Evolutionary conservation across 2,329 filamentous ascomycete genomes (phyloP).

Genomic region (Colletotrichum ledebouriae): DNA sequence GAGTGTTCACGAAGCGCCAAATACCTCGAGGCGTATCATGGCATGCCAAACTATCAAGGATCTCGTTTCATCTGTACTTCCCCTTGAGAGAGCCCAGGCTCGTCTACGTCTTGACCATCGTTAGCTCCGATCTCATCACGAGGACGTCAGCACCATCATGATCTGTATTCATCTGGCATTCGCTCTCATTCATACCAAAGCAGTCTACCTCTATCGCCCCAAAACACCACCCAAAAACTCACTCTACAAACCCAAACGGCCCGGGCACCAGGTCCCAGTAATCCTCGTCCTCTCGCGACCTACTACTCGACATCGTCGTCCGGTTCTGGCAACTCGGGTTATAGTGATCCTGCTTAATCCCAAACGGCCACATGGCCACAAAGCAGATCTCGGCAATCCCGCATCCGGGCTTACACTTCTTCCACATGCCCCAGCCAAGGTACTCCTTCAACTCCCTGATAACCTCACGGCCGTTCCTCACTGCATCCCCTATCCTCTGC

Average conservation of each 20-base stretch:
- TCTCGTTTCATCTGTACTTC: no score
- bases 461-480: constrained; percentile 31
- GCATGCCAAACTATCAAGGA: no score
- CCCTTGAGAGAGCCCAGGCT: no score
- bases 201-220: neutral
- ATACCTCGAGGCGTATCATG: no score
- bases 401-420: constrained; percentile 65
- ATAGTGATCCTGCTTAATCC: constrained; percentile 66
- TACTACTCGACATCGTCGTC: constrained; percentile 20
- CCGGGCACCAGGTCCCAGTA: constrained; percentile 32
- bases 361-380: constrained; percentile 75
- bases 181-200: neutral
- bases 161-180: no score
- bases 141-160: no score
- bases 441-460: constrained; percentile 57
- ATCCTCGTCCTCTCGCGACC: neutral
- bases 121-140: no score
- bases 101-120: no score
- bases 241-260: neutral
- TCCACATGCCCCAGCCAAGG: constrained; percentile 73
- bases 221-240: neutral
- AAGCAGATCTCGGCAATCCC: constrained; percentile 67
- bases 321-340: constrained; percentile 35
- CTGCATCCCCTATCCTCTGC: neutral
- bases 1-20: no score